Evolutionary conservation across 2,329 filamentous ascomycete genomes (phyloP), one percentile per base, ranked within the genome.

Genomic region (Fusarium tjaetaba): DNA sequence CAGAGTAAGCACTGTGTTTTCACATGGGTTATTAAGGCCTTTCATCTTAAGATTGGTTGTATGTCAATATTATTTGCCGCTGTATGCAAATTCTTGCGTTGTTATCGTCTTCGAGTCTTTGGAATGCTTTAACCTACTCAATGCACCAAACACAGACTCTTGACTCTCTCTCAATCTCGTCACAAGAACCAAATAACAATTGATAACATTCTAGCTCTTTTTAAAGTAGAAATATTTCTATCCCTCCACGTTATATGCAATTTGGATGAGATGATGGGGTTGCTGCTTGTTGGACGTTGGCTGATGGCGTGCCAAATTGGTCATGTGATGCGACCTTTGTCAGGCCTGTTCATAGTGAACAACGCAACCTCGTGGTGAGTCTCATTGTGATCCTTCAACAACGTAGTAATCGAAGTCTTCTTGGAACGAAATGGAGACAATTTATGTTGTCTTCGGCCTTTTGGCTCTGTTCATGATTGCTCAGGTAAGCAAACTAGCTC

Each of bases 361-460:
- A 42, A 11, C 11, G n/a, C 8, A 28, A 53, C 52, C 43, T 38
- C 30, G 30, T 6, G 16, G 36, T 42, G 42, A 60, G 39, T 28
- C 24, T 57, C 39, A 43, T 34, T 30, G 26, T 46, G 6, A 20
- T 32, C 24, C 15, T 39, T 41, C 26, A 20, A 15, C 30, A 10
- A 30, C 20, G 15, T 30, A 39, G 7, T 13, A 24, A 11, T 15
- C 24, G 24, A 20, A 11, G 38, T 11, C 24, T 32, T 11, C 24
- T 32, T 20, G 42, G 16, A n/a, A 45, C 4, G 56, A 51, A 32
- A 76, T 76, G 72, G 72, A 76, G 34, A 76, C 61, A 5, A 65
- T 71, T 46, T 75, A 76, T 38, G 73, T 76, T 15, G 46, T 76
- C 22, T 22, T 76, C 15, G 74, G 69, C 13, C 24, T 76, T 34